Evolutionary conservation across 225 moss, liverwort and hornwort species (phyloP).

Genomic region (Physcomitrium patens): DNA sequence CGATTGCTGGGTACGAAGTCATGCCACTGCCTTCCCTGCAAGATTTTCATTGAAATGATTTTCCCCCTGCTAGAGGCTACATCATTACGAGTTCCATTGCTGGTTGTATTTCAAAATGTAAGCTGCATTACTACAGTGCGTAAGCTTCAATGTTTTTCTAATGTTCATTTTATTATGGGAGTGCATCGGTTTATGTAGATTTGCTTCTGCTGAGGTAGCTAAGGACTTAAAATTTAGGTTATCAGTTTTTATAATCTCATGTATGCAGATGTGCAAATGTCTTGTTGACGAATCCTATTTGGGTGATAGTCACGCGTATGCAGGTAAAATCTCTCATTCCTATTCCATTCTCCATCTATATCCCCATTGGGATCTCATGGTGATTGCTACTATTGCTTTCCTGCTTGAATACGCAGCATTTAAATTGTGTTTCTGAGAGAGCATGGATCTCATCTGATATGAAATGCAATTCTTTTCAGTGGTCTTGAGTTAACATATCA

Average conservation of each 20-base stretch:
- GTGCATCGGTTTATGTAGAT: too few relatives aligned
- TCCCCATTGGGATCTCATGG: not conserved
- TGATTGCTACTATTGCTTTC: not conserved
- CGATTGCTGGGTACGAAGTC: conserved; percentile 78
- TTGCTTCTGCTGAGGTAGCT: not conserved
- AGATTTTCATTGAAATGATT: not conserved
- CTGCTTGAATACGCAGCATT: conserved; percentile 2
- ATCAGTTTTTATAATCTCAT: not conserved
- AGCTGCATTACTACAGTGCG: not conserved
- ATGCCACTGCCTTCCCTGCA: conserved; percentile 25
- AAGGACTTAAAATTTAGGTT: conserved; percentile 4
- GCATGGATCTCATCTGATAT: not conserved
- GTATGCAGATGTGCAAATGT: conserved; percentile 83
- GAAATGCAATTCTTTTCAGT: conserved; percentile 15
- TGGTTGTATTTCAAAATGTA: not conserved
- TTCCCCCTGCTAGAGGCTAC: not conserved
- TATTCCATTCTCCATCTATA: not conserved
- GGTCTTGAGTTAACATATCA: not conserved
- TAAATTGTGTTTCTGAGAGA: not conserved
- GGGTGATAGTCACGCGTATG: conserved; percentile 99
- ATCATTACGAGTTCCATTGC: conserved; percentile 10
- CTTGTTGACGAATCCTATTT: conserved; percentile 89
- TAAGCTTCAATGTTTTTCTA: not conserved
- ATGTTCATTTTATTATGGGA: too few relatives aligned
- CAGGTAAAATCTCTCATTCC: conserved; percentile 55